Conservation (phyloP, 2,329 filamentous ascomycete genomes). For the Torrubiellomyces zombiae region DNA sequence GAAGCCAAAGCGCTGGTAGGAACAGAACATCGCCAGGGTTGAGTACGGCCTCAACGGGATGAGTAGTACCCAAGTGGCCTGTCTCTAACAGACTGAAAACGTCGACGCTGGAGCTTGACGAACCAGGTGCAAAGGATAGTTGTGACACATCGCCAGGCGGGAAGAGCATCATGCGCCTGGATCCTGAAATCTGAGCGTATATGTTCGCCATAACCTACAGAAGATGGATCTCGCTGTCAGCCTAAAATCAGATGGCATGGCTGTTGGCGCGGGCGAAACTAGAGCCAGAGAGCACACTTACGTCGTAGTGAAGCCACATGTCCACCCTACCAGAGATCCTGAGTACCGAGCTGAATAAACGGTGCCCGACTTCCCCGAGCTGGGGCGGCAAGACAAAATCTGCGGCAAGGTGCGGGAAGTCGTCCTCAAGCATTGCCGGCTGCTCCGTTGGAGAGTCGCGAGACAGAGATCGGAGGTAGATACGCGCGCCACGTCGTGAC, state of each 20-base stretch:
- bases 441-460: constrained; percentile 47
- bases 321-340: constrained; percentile 65
- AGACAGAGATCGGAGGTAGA: constrained; percentile 71
- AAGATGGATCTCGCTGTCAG: no score
- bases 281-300: constrained; percentile 19
- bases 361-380: constrained; percentile 40
- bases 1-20: constrained; percentile 71
- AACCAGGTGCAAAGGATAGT: constrained; percentile 56
- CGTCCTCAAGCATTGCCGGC: constrained; percentile 51
- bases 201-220: constrained; percentile 72
- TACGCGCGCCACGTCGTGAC: constrained; percentile 38
- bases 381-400: constrained; percentile 56
- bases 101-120: constrained; percentile 64
- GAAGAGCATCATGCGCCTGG: constrained; percentile 60
- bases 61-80: constrained; percentile 27
- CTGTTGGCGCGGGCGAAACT: constrained; percentile 1
- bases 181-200: constrained; percentile 61
- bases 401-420: constrained; percentile 51
- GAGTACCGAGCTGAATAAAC: constrained; percentile 61
- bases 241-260: no score
- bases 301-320: constrained; percentile 86
- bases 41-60: constrained; percentile 50
- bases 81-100: constrained; percentile 39
- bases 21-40: constrained; percentile 61
- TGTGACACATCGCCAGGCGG: constrained; percentile 57